Base-by-base conservation (phyloP, 2,329 filamentous ascomycete genomes). In the Endoconidiophora polonica region DNA sequence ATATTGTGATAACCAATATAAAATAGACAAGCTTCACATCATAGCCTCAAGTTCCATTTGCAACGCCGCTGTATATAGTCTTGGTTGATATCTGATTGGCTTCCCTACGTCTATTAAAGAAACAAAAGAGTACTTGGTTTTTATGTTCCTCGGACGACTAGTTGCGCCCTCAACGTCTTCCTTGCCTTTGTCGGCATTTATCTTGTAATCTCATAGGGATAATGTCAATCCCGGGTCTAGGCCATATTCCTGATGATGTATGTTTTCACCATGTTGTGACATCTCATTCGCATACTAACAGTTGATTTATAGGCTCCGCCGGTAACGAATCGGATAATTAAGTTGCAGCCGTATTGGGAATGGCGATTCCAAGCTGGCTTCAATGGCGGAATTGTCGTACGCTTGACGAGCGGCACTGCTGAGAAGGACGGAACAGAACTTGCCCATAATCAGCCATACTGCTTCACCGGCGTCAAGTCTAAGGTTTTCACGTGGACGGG, bases 351-450 rank as follows among this genome's bases (percentile, higher is more conserved):
- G 50, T 76, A 75, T 56, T 80, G 76, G 59, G 84, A 90, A 71
- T 90, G 83, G 79, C 77, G 84, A 46, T 90, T 90, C 65, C 74
- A 85, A 59, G 79, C 86, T 42, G 72, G 79, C 9, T 63, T 68
- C 54, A 65, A 61, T 55, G 63, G 65, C 52, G 41, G 45, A 14
- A 53, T 73, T 46, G 63, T 64, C 38, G 60, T 74, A 44, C 71
- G 87, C 68, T 71, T 96, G 23, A 66, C 86, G 50, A 77, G 74
- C 33, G 91, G 91, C 54, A 86, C 81, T 1, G 91, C 90, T 45
- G 91, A 98, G 65, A 79, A 94, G 60, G 94, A 96, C 62, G 91
- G 91, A 61, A 88, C 90, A 50, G 91, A 98, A 67, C 81, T 98
- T 41, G 87, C 87, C 9, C 73, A 77, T 7, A 83, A 82, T 51